These are phyloP conservation scores for Coemansia pectinata DNA, from an alignment of 192 early-diverging fungal species.

Conservation along the genomic window DNA sequence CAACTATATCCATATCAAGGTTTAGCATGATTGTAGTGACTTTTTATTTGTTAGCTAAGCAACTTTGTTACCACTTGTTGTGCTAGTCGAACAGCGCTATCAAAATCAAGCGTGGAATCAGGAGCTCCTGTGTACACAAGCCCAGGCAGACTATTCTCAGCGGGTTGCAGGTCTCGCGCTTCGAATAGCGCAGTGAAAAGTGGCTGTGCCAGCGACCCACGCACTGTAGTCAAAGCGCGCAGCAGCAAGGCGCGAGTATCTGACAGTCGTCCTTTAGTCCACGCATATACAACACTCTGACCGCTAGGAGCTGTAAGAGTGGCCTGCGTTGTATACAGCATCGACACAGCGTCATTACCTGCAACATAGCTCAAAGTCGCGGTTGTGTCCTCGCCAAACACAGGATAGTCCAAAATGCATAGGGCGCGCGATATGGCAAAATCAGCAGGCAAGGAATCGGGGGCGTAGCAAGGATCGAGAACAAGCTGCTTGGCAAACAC, in stretches of 20 bases:
- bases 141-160: background rate
- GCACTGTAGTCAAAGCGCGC: constrained; percentile 11
- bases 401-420: constrained; percentile 48
- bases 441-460: constrained; percentile 29
- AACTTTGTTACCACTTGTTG: background rate
- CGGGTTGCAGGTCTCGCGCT: constrained; percentile 8
- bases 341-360: constrained; percentile 9
- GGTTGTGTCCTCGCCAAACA: constrained; percentile 37
- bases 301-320: constrained; percentile 32
- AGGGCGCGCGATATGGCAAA: constrained; percentile 50
- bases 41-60: background rate
- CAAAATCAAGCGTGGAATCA: constrained; percentile 25
- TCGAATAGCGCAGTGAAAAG: constrained; percentile 26
- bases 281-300: constrained; percentile 28
- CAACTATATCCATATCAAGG: constrained; percentile 35
- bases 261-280: constrained; percentile 11
- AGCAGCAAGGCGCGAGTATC: constrained; percentile 9
- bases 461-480: constrained; percentile 59
- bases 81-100: constrained; percentile 16
- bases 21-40: background rate
- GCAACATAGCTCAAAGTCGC: constrained; percentile 18
- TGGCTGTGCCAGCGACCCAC: background rate
- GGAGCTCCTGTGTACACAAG: constrained; percentile 13
- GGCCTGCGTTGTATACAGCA: constrained; percentile 39
- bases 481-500: constrained; percentile 52